These are phyloP conservation scores for Raphanus hybrid DNA, from an alignment of 441 rosid species.

Conservation along the genomic window DNA sequence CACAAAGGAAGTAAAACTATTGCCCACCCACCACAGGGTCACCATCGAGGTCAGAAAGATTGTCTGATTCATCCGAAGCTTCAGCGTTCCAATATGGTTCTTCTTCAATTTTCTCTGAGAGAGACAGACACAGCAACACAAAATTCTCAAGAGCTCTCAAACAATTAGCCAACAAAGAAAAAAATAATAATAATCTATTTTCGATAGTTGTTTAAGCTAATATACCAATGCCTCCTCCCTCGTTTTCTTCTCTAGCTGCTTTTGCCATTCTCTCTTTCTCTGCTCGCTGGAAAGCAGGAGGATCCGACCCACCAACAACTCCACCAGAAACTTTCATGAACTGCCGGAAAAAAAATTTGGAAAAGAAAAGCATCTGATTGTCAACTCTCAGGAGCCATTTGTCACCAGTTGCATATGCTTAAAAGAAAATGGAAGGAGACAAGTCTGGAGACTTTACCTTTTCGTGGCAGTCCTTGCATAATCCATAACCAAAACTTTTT, in stretches of 20 bases:
- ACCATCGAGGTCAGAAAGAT: conserved; percentile 82
- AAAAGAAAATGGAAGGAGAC: conserved; percentile 18
- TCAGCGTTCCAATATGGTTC: conserved; percentile 35
- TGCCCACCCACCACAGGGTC: conserved; percentile 56
- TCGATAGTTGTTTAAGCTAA: background rate
- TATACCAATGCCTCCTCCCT: too few species aligned
- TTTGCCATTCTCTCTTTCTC: conserved; percentile 68
- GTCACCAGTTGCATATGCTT: background rate
- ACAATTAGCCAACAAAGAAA: background rate
- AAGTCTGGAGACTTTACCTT: conserved; percentile 49
- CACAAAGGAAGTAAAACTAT: conserved; percentile 11
- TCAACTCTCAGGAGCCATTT: conserved; percentile 20
- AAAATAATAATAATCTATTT: too few species aligned
- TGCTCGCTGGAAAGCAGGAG: conserved; percentile 93
- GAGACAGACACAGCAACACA: background rate
- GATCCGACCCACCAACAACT: conserved; percentile 82
- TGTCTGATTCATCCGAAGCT: conserved; percentile 65
- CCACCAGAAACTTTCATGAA: conserved; percentile 63
- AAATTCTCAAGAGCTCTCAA: background rate
- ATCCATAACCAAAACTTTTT: conserved; percentile 60
- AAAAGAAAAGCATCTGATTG: conserved; percentile 18
- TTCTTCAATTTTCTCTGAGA: conserved; percentile 31
- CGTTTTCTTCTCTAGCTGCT: background rate
- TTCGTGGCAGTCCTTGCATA: conserved; percentile 66
- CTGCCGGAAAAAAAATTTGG: conserved; percentile 44